Base-by-base conservation (phyloP, 345 rosid genomes). In the Syzygium aromaticum region DNA sequence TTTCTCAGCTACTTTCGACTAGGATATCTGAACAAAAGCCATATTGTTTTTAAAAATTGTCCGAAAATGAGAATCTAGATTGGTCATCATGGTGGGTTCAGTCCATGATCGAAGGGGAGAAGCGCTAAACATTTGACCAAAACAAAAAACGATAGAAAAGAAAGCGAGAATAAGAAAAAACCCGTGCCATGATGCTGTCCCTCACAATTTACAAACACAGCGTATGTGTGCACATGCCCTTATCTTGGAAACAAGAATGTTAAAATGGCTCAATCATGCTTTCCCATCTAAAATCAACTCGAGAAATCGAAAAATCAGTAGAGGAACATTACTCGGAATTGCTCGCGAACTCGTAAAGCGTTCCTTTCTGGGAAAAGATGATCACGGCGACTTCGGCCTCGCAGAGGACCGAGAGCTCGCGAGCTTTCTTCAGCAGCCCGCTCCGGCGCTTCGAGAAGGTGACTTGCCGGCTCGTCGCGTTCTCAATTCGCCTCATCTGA, bases 371-470 rank as follows among this genome's bases (percentile, higher is more conserved):
- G 3, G 88, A 87, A 73, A 87, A 87, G 80, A 87, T n/a, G 82
- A 87, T 51, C 51, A 83, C 59, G 23, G 86, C 86, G 0, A 87
- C 46, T 84, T 87, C 85, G 21, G 86, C 88, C 15, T 87, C 88
- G 43, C 88, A 87, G 53, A 87, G 88, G 52, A 87, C 88, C 7
- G 88, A 87, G 33, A 87, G 88, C 54, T 87, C 88, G 15, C 82
- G 51, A 25, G 88, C 88, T 49, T 87, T 87, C 88, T 87, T 87
- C 27, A 82, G 85, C 85, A 87, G 43, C 40, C 88, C 88, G 10
- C 46, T 56, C 54, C 88, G 88, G 84, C 88, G 73, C 57, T 87
- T 87, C 30, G 88, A 87, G 86, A 87, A 87, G 80, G 88, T 87
- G 59, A 87, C 88, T 83, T 87, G 88, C 77, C 88, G 80, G 59